Conservation (phyloP, 2,329 filamentous ascomycete genomes). For the Aspergillus tamarii region DNA sequence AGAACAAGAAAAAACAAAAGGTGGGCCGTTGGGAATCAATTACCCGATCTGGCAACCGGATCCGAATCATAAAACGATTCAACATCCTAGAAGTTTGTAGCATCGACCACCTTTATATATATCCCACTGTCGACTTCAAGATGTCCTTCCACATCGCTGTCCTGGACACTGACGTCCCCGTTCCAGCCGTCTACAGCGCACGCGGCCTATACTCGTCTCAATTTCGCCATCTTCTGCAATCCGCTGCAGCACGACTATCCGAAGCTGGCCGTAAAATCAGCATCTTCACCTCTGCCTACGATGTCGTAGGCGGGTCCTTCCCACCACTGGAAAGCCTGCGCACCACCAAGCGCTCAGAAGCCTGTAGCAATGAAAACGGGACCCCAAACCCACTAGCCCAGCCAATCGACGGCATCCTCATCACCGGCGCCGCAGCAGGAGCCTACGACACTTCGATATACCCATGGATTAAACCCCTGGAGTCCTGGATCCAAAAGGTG, state of each 20-base stretch:
- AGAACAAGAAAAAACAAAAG: neutral
- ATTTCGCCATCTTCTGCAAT: conserved; percentile 36
- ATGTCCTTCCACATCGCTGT: conserved; percentile 38
- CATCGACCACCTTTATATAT: conserved; percentile 2
- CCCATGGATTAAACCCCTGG: conserved; percentile 34
- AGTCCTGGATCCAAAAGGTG: conserved; percentile 30
- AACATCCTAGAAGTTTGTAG: neutral
- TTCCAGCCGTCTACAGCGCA: conserved; percentile 33
- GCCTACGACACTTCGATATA: conserved; percentile 31
- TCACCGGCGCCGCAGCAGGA: conserved; percentile 36
- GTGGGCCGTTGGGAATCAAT: conserved; percentile 6
- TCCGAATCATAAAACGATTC: conserved; percentile 6
- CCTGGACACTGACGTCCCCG: conserved; percentile 42
- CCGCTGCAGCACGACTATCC: conserved; percentile 32
- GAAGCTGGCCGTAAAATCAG: conserved; percentile 28
- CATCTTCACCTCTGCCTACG: conserved; percentile 38
- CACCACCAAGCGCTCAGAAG: neutral
- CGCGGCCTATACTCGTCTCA: conserved; percentile 42
- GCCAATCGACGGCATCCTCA: conserved; percentile 33
- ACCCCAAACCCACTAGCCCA: conserved; percentile 10
- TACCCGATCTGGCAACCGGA: conserved; percentile 14
- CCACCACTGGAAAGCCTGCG: conserved; percentile 32
- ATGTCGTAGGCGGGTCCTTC: conserved; percentile 34
- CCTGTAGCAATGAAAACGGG: no score
- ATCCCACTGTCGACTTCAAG: conserved; percentile 18